These are phyloP conservation scores for Brassica rapa DNA, from an alignment of 345 rosid genomes.

Conservation along the genomic window DNA sequence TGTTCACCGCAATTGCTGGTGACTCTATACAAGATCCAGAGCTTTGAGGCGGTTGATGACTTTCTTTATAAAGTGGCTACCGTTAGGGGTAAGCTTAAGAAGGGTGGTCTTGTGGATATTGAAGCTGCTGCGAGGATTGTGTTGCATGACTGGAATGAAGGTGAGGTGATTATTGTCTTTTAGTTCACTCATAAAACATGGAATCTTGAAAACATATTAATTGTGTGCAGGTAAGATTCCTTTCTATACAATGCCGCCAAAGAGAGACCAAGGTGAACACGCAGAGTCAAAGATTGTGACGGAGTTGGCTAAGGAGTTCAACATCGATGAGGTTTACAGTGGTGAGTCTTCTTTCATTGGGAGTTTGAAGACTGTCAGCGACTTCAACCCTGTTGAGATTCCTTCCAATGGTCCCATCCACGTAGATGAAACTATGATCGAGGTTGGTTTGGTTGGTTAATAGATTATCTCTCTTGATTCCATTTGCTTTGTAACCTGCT, in stretches of 20 bases:
- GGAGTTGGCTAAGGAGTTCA: constrained; percentile 77
- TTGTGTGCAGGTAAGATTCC: constrained; percentile 77
- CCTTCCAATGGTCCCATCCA: constrained; percentile 64
- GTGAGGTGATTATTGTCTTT: constrained; percentile 34
- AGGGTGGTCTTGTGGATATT: constrained; percentile 90
- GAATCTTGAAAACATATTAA: not conserved
- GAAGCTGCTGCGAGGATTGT: constrained; percentile 88
- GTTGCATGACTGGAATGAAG: constrained; percentile 92
- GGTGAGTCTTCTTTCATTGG: constrained; percentile 84
- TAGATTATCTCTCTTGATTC: not conserved
- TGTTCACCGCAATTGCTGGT: constrained; percentile 71
- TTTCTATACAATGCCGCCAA: constrained; percentile 82
- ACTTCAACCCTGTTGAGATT: constrained; percentile 72
- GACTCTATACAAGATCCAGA: constrained; percentile 71
- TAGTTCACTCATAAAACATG: not conserved
- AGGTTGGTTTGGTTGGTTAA: constrained; percentile 78
- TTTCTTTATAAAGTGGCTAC: constrained; percentile 86
- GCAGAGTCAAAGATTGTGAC: constrained; percentile 74
- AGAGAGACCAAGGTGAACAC: constrained; percentile 63
- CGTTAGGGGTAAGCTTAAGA: constrained; percentile 89
- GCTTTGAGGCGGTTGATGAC: constrained; percentile 78
- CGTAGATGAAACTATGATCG: constrained; percentile 70
- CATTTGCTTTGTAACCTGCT: not conserved
- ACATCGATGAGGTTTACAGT: constrained; percentile 77
- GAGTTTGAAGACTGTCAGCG: constrained; percentile 72